A percentile compares a stretch with the other conserved stretches of the same genome.
These are phyloP conservation scores for Telfairia occidentalis DNA, from an alignment of 331 rosid species.

Conservation along the genomic window DNA sequence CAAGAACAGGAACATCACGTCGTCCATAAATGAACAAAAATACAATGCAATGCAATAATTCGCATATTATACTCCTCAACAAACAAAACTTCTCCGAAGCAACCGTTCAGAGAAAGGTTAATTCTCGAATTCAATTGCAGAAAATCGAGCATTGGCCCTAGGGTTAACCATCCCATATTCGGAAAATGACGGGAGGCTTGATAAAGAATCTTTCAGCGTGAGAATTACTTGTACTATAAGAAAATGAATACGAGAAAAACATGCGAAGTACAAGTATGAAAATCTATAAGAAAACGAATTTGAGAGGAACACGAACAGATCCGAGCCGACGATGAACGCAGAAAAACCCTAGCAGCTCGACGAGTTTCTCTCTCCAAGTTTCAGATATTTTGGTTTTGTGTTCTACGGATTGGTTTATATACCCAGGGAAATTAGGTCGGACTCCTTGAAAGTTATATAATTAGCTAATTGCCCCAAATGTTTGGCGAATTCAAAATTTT, in stretches of 20 bases:
- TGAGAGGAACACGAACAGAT: background rate
- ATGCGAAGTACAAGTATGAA: background rate
- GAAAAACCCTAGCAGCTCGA: constrained; percentile 7
- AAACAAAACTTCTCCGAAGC: background rate
- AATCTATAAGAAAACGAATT: background rate
- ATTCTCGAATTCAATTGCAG: background rate
- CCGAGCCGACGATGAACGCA: background rate
- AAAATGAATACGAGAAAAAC: background rate
- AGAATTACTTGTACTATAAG: background rate
- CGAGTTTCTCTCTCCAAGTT: background rate
- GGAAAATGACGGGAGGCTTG: background rate
- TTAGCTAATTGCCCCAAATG: background rate
- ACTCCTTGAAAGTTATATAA: background rate
- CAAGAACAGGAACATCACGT: background rate
- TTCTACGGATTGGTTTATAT: background rate
- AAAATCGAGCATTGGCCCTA: background rate
- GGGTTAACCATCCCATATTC: background rate
- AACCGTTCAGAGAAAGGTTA: background rate
- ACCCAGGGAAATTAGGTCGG: background rate
- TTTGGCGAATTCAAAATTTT: background rate
- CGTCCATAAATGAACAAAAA: background rate
- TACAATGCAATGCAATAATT: background rate
- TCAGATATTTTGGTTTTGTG: background rate
- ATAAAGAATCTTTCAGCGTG: background rate
- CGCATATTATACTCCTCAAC: background rate